Percentiles rank a stretch among this genome's conserved stretches.
Evolutionary conservation across 2,329 filamentous ascomycete genomes (phyloP).

Genomic region (Metarhizium humberi): DNA sequence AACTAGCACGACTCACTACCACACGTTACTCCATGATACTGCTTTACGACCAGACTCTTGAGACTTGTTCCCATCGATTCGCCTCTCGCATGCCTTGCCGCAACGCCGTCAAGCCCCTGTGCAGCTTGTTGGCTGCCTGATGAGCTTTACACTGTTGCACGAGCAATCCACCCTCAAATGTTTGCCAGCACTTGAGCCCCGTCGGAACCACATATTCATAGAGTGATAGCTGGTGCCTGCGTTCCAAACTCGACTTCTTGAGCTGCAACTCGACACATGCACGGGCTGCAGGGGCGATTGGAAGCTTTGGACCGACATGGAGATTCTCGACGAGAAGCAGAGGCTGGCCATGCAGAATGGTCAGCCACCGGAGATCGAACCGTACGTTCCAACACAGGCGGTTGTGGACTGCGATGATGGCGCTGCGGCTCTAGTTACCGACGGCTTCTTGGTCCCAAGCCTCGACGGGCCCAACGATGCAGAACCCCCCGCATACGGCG

Average conservation of each 20-base stretch:
- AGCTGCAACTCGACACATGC: not conserved
- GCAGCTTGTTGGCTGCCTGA: not conserved
- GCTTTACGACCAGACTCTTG: no score
- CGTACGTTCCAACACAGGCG: constrained; percentile 1
- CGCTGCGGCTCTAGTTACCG: constrained; percentile 24
- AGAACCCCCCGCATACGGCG: constrained; percentile 48
- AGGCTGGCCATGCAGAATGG: constrained; percentile 9
- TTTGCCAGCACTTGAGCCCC: no score
- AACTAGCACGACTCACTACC: no score
- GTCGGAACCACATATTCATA: no score
- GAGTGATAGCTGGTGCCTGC: no score
- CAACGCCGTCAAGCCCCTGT: not conserved
- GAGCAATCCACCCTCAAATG: no score
- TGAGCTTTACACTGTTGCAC: not conserved
- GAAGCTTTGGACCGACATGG: constrained; percentile 11
- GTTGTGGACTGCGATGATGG: constrained; percentile 8
- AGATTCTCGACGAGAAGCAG: constrained; percentile 18
- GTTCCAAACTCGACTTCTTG: not conserved
- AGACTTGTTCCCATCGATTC: no score
- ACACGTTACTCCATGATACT: no score
- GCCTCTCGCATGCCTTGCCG: not conserved
- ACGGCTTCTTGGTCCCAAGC: constrained; percentile 31
- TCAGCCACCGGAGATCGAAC: not conserved
- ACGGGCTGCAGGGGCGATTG: not conserved
- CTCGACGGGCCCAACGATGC: constrained; percentile 28